Conservation (phyloP, 768 basidiomycete species). For the Mycena sanguinolenta region DNA sequence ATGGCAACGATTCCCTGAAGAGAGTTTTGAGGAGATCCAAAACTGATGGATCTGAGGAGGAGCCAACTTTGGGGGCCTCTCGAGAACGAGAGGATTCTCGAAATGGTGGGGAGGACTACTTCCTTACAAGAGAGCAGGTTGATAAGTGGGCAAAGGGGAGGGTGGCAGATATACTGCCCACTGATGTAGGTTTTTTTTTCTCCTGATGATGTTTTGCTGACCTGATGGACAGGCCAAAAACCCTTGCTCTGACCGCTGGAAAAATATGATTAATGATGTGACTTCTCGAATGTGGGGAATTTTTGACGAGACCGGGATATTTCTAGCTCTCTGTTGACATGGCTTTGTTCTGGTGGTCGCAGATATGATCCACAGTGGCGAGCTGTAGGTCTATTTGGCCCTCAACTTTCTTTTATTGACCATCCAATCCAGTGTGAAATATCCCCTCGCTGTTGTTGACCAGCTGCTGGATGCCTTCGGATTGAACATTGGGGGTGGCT, state of each 20-base stretch:
- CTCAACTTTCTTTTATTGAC: not conserved
- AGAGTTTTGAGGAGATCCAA: not conserved
- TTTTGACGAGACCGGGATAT: not conserved
- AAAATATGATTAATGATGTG: too few relatives aligned
- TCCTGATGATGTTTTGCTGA: not conserved
- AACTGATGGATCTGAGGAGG: not conserved
- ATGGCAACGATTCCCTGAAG: slow-evolving; percentile 38
- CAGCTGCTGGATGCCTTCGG: not conserved
- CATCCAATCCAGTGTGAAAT: not conserved
- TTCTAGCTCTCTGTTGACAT: not conserved
- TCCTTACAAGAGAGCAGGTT: not conserved
- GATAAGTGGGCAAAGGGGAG: not conserved
- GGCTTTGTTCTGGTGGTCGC: not conserved
- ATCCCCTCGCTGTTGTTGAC: not conserved
- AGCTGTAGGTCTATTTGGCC: not conserved
- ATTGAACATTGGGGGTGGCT: not conserved
- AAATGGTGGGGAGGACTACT: not conserved
- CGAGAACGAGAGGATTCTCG: not conserved
- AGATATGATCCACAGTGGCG: not conserved
- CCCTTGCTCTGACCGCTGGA: not conserved
- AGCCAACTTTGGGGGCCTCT: not conserved
- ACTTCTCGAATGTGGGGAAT: not conserved
- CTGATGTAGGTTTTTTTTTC: not conserved
- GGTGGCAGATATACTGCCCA: not conserved
- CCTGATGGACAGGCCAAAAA: not conserved